Evolutionary conservation across 2,329 filamentous ascomycete genomes (phyloP), one percentile per base, ranked within the genome.

Genomic region (Incumbomyces delicatus): DNA sequence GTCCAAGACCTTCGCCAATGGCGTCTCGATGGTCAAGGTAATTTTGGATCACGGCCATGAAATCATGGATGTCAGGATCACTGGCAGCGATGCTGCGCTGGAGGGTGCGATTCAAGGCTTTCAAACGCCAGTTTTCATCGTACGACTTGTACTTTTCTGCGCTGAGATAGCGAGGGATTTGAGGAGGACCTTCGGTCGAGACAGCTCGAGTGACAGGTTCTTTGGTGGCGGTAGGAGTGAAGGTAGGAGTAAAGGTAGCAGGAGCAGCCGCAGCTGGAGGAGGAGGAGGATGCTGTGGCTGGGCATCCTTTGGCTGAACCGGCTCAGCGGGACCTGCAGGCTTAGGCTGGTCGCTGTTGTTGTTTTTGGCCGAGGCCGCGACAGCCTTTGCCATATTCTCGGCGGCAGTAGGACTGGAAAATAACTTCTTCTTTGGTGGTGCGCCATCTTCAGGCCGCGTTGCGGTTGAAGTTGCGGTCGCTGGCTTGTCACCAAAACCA

Each of bases 1-100:
- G 46, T 4, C 57, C 61, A 41, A 66, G 46, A 3, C 65, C 64
- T 13, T 56, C 56, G 27, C 64, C 65, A 39, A 69, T 59, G 1
- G 60, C 58, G 14, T 63, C 61, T 37, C 67, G 65, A 43, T 63
- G 57, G 37, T 60, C 60, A 42, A 65, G 53, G 49, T 69, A 70
- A 44, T 62, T 62, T 4, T 62, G 51, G 22, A 70, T 55, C 30
- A 65, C 31, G 13, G 54, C 50, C 45, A 67, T 65, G 41, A 69
- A 63, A 37, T 61, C 58, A 38, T 65, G 52, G 2, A 43, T 58
- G 13, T 56, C 51, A 5, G 65, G 61, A 47, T 68, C 57, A 18
- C 61, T 49, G 3, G 53, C 50, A 10, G 58, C 53, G 10, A 68
- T 41, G 37, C 61, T 55, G 6, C 57, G 56, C 45, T 65, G 58